phyloP scores from a whole-genome alignment of 2,329 filamentous ascomycete genomes.

The Pestalotiopsis sp. region DNA sequence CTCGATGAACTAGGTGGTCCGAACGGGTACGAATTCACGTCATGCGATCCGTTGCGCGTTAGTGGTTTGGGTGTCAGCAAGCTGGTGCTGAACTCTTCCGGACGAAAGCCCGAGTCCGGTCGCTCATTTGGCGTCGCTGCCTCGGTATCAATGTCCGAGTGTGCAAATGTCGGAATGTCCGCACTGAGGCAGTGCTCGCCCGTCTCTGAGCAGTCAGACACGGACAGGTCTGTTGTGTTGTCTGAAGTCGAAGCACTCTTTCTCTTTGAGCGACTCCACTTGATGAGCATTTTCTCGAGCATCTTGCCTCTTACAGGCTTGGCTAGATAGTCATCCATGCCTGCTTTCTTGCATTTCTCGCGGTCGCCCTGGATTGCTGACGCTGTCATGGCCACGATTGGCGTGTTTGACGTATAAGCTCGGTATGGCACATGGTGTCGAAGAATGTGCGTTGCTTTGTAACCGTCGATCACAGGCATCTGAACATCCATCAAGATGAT shows the following conservation, averaged over 20 bases:
- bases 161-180: conserved; percentile 21
- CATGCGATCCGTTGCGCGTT: conserved; percentile 36
- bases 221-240: conserved; percentile 25
- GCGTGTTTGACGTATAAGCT: conserved; percentile 58
- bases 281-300: conserved; percentile 69
- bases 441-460: conserved; percentile 73
- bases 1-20: conserved; percentile 22
- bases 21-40: conserved; percentile 40
- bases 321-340: conserved; percentile 76
- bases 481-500: conserved; percentile 80
- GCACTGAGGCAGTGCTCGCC: conserved; percentile 38
- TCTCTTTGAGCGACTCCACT: conserved; percentile 55
- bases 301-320: conserved; percentile 71
- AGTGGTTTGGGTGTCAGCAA: conserved; percentile 41
- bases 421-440: conserved; percentile 68
- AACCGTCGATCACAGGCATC: conserved; percentile 77
- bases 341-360: conserved; percentile 71
- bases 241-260: conserved; percentile 20
- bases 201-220: conserved; percentile 47
- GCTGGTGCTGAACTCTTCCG: conserved; percentile 17
- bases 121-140: conserved; percentile 19
- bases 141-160: conserved; percentile 15
- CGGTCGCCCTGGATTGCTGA: conserved; percentile 75
- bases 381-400: conserved; percentile 81
- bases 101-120: conserved; percentile 2